Conservation (phyloP, 208 protist species). For the Angomonas ambiguus region DNA sequence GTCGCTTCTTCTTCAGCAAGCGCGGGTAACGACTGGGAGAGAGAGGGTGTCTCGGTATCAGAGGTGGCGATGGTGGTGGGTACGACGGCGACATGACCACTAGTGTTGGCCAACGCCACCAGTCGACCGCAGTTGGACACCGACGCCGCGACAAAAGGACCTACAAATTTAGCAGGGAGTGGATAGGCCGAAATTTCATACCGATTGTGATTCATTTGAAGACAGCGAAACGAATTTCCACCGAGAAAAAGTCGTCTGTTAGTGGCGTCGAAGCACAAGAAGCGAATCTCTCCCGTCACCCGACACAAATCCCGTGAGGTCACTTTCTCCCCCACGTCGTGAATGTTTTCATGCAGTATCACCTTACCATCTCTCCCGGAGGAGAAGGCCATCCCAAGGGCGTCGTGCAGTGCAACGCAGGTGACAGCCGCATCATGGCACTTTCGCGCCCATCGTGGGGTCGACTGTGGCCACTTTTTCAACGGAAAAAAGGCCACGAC, state of each 20-base stretch:
- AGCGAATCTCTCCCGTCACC: constrained; percentile 76
- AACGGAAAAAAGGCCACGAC: constrained; percentile 54
- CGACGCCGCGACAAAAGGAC: constrained; percentile 53
- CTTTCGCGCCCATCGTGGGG: constrained; percentile 59
- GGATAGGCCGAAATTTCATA: constrained; percentile 54
- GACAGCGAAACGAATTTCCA: constrained; percentile 78
- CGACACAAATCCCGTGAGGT: constrained; percentile 66
- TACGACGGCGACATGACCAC: constrained; percentile 40
- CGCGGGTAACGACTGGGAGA: constrained; percentile 5
- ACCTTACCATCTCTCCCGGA: constrained; percentile 76
- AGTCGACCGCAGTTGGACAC: constrained; percentile 59
- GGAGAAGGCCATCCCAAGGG: constrained; percentile 44
- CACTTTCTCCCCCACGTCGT: background rate
- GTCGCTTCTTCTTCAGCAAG: background rate
- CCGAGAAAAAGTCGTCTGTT: constrained; percentile 69
- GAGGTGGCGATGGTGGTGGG: constrained; percentile 3
- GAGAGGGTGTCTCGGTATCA: too few species aligned
- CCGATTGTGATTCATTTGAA: constrained; percentile 36
- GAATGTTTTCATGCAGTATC: constrained; percentile 66
- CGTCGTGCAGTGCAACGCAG: constrained; percentile 43
- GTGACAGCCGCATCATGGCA: constrained; percentile 70
- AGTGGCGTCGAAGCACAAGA: constrained; percentile 52
- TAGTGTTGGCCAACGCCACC: constrained; percentile 64
- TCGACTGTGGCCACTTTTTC: constrained; percentile 33
- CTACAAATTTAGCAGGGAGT: constrained; percentile 30